Evolutionary conservation across 2,329 filamentous ascomycete genomes (phyloP).

Genomic region (Colletotrichum brevisporum): DNA sequence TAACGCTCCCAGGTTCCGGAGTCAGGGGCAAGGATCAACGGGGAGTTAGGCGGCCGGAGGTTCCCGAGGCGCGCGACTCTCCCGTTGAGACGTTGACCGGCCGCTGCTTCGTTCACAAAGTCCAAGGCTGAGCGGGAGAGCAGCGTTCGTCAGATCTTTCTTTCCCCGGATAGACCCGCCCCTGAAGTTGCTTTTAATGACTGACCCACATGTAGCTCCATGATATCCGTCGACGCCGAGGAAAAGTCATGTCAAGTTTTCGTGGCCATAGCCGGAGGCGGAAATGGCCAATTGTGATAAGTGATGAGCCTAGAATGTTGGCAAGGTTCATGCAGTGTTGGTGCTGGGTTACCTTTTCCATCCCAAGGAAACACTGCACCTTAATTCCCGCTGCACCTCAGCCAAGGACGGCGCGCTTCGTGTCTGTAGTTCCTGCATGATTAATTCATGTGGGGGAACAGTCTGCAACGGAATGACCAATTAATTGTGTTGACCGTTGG

Average conservation of each 20-base stretch:
- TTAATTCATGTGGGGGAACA: too few relatives aligned
- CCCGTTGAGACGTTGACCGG: neutral
- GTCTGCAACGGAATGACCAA: too few relatives aligned
- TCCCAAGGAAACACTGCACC: neutral
- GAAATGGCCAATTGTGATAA: neutral
- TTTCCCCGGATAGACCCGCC: constrained; percentile 5
- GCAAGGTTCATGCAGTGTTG: constrained; percentile 6
- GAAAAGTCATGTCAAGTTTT: neutral
- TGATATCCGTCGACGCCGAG: constrained; percentile 9
- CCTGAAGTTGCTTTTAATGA: neutral
- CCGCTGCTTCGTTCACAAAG: neutral
- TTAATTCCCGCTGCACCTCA: too few relatives aligned
- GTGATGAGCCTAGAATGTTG: neutral
- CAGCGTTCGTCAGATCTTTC: neutral
- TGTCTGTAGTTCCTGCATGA: too few relatives aligned
- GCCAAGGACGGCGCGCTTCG: too few relatives aligned
- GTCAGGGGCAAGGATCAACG: neutral
- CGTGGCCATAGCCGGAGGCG: neutral
- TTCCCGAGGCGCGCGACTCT: neutral
- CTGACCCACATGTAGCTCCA: neutral
- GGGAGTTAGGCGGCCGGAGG: neutral
- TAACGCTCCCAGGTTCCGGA: neutral
- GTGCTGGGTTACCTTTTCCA: neutral
- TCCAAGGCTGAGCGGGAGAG: neutral
- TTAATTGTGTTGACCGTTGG: too few relatives aligned